A percentile compares a stretch with the other conserved stretches of the same genome.
Evolutionary conservation across 208 protist species (phyloP).

Genomic region (Leishmania lainsoni): DNA sequence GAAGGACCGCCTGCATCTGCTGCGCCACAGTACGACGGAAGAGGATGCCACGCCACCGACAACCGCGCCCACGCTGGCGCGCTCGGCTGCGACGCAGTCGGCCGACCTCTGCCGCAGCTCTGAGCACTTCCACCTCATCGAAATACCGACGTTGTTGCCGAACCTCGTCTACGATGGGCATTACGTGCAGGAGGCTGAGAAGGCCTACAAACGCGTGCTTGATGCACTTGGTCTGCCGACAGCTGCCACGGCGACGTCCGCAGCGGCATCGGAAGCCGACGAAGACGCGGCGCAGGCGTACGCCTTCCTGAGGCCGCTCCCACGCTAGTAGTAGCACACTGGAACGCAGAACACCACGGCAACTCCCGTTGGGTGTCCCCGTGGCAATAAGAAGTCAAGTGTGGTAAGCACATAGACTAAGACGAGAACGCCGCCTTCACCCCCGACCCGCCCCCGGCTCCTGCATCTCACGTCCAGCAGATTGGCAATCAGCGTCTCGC

Average conservation of each 20-base stretch:
- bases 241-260: conserved; percentile 2
- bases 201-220: conserved; percentile 51
- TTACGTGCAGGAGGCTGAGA: conserved; percentile 44
- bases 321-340: background rate
- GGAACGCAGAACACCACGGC: background rate
- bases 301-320: conserved; percentile 24
- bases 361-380: background rate
- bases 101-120: conserved; percentile 21
- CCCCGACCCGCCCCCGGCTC: background rate
- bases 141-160: conserved; percentile 58
- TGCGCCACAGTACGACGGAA: conserved; percentile 12
- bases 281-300: background rate
- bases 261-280: conserved; percentile 8
- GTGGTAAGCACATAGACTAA: background rate
- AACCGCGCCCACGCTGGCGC: background rate
- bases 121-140: conserved; percentile 33
- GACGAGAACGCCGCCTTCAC: background rate
- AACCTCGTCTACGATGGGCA: conserved; percentile 64
- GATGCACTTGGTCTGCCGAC: conserved; percentile 21
- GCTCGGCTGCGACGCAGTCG: conserved; percentile 5
- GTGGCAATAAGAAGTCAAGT: background rate
- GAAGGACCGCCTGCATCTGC: conserved; percentile 36
- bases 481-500: background rate
- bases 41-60: background rate
- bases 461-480: background rate